Evolutionary conservation across 371 early-diverging fungal genomes (phyloP).

Genomic region (Dipsacomyces acuminosporus): DNA sequence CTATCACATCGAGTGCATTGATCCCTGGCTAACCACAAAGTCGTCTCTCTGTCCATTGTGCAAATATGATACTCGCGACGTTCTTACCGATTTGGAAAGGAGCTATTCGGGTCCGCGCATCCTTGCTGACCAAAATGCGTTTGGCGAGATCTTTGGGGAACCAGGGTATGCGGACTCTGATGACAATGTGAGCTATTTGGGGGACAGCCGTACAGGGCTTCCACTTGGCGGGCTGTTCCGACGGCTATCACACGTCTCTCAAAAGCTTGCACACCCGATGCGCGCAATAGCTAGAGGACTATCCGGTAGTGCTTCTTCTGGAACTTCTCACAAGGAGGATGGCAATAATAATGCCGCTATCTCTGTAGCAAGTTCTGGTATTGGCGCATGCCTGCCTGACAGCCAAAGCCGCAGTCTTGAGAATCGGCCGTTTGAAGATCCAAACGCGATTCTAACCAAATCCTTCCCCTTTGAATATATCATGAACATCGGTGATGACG

Average conservation of each 20-base stretch:
- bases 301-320: not conserved
- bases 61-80: slow-evolving; percentile 46
- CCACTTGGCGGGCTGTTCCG: slow-evolving; percentile 8
- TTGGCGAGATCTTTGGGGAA: slow-evolving; percentile 8
- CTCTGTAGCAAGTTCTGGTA: not conserved
- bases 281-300: slow-evolving; percentile 4
- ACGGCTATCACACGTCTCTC: slow-evolving; percentile 1
- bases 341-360: not conserved
- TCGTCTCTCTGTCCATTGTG: slow-evolving; percentile 49
- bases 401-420: no score
- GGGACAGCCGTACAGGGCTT: slow-evolving; percentile 22
- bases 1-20: slow-evolving; percentile 49
- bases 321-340: not conserved
- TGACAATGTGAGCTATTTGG: slow-evolving; percentile 35
- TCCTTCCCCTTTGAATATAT: slow-evolving; percentile 6
- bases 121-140: not conserved
- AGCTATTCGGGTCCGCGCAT: slow-evolving; percentile 23
- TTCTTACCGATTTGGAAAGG: slow-evolving; percentile 41
- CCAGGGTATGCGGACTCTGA: slow-evolving; percentile 6
- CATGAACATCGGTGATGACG: not conserved
- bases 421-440: slow-evolving; percentile 7
- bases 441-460: slow-evolving; percentile 3
- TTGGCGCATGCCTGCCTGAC: no score
- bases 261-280: slow-evolving; percentile 3
- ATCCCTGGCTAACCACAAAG: slow-evolving; percentile 47